A percentile compares a stretch with the other conserved stretches of the same genome.
Evolutionary conservation across 1,284 basidiomycete genomes (phyloP).

Genomic region (Golubevia sp.): DNA sequence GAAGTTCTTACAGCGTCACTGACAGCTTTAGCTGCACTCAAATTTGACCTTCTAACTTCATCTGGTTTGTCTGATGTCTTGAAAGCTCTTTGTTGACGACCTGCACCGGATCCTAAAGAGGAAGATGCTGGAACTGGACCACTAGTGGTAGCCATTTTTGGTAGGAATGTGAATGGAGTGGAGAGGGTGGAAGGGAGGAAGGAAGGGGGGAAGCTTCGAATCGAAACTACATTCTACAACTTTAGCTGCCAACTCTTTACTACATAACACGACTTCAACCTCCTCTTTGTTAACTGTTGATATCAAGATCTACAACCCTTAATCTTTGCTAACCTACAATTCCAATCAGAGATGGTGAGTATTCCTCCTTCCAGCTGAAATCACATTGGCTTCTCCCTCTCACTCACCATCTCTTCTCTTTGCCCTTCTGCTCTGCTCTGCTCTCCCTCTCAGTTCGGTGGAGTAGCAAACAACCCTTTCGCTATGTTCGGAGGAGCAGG

Average conservation of each 20-base stretch:
- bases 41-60: conserved; percentile 57
- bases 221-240: conserved; percentile 6
- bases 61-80: conserved; percentile 62
- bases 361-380: too few species aligned
- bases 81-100: conserved; percentile 36
- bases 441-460: conserved; percentile 2
- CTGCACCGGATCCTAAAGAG: background rate
- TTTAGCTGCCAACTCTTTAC: too few species aligned
- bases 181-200: too few species aligned
- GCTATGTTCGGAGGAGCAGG: conserved; percentile 2
- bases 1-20: conserved; percentile 97
- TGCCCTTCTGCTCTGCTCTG: background rate
- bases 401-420: background rate
- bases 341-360: too few species aligned
- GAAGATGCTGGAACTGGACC: too few species aligned
- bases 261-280: too few species aligned
- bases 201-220: background rate
- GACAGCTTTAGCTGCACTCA: conserved; percentile 72
- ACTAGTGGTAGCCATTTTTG: too few species aligned
- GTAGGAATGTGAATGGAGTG: too few species aligned
- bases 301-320: too few species aligned
- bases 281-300: too few species aligned
- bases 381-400: background rate
- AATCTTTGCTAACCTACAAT: too few species aligned
- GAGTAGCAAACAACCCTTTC: background rate